phyloP scores from a whole-genome alignment of 139 green algal genomes.

The Eudorina sp. region DNA sequence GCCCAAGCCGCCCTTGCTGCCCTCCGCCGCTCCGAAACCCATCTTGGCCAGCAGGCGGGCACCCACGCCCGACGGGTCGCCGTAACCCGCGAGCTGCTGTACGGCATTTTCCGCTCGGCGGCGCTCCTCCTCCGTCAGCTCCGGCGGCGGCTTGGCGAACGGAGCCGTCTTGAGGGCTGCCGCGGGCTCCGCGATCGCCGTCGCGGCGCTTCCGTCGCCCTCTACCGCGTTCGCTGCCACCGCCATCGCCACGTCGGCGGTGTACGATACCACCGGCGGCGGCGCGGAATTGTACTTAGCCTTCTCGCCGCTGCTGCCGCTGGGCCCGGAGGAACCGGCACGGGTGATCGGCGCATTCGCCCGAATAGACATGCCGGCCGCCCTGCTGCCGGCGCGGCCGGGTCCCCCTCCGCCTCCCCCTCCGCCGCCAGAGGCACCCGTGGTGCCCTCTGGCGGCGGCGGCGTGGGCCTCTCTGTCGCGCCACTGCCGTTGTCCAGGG shows the following conservation, averaged over 20 bases:
- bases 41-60: constrained; percentile 80
- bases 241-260: constrained; percentile 67
- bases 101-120: constrained; percentile 50
- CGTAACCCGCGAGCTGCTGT: constrained; percentile 54
- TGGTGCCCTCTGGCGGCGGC: not conserved
- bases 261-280: constrained; percentile 64
- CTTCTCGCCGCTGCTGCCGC: not conserved
- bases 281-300: constrained; percentile 64
- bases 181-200: constrained; percentile 7
- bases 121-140: constrained; percentile 58
- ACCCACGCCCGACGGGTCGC: constrained; percentile 73
- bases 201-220: not conserved
- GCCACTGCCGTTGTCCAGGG: constrained; percentile 28
- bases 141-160: constrained; percentile 20
- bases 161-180: constrained; percentile 30
- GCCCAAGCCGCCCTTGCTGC: constrained; percentile 70
- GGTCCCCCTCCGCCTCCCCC: not conserved
- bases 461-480: not conserved
- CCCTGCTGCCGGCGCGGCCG: not conserved
- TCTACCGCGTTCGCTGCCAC: constrained; percentile 59
- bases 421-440: not conserved
- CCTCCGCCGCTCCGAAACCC: constrained; percentile 73
- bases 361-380: not conserved
- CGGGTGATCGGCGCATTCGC: constrained; percentile 7
- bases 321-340: not conserved